These are phyloP conservation scores for Aphanoascus verrucosus DNA, from an alignment of 2,329 filamentous ascomycete species.

Conservation along the genomic window DNA sequence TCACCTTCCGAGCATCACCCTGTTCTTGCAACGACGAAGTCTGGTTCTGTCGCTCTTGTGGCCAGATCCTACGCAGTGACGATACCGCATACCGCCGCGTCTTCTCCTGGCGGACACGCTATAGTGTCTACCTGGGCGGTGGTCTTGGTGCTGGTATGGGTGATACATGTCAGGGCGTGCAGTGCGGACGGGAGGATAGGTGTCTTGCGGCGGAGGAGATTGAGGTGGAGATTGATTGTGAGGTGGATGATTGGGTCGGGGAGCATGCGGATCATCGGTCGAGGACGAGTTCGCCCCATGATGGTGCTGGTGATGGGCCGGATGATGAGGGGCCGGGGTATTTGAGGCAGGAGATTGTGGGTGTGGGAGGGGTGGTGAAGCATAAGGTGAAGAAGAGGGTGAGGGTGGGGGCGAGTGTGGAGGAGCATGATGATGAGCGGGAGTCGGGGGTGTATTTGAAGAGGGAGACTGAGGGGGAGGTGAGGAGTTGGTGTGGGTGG, in stretches of 20 bases:
- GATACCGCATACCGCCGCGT: conserved; percentile 54
- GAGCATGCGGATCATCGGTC: conserved; percentile 28
- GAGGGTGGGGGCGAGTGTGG: conserved; percentile 70
- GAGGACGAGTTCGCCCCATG: conserved; percentile 15
- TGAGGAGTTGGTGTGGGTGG: conserved; percentile 87
- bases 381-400: conserved; percentile 77
- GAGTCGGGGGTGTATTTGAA: conserved; percentile 54
- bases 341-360: conserved; percentile 76
- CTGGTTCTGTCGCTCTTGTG: conserved; percentile 81
- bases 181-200: conserved; percentile 65
- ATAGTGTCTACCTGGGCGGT: conserved; percentile 63
- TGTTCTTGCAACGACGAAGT: conserved; percentile 51
- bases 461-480: conserved; percentile 56
- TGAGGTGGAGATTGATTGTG: conserved; percentile 76
- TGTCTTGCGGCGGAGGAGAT: conserved; percentile 69
- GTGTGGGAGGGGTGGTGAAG: conserved; percentile 79
- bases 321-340: conserved; percentile 54
- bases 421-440: conserved; percentile 72
- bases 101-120: conserved; percentile 83
- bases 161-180: conserved; percentile 76
- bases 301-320: conserved; percentile 12
- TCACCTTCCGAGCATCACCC: conserved; percentile 42
- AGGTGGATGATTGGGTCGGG: conserved; percentile 60
- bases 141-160: conserved; percentile 79
- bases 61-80: conserved; percentile 51